Evolutionary conservation across 768 basidiomycete genomes (phyloP), one percentile per base, ranked within the genome.

Genomic region (Suillus subaureus): DNA sequence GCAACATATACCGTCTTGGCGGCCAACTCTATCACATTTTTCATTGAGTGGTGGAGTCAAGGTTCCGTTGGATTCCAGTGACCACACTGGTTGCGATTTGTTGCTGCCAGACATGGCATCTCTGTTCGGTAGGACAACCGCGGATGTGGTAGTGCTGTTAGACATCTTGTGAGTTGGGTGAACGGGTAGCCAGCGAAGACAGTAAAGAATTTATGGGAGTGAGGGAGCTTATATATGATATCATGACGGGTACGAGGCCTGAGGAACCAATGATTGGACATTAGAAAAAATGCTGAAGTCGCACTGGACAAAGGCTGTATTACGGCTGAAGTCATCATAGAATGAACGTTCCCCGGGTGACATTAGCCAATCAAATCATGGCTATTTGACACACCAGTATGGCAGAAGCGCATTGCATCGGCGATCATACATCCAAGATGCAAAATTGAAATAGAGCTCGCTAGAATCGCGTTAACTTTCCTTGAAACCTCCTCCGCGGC

Each of bases 1-100:
- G 81, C 95, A 97, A 79, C 96, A 97, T 5, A 95, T 77, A 9
- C 90, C 92, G 61, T 84, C 85, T 54, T 79, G 79, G 39, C 84
- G 82, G 39, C 79, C 77, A 62, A 85, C 78, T 67, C 84, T 78
- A 18, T 83, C 82, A 72, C 92, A 93, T 73, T 88, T 87, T 26
- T 85, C 79, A 6, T 81, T 77, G 3, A 87, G 77, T 0, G 89
- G 85, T 0, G 83, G 77, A 2, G 78, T 71, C 16, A 78, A 71
- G 1, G 79, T 77, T 3, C 79, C 67, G 13, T 73, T 77, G 6
- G 85, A 74, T 26, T 84, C 80, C 26, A 92, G 81, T 9, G 88
- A 76, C 92, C 92, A 93, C 0, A 92, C 85, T 2, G 89, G 86
- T 2, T 88, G 58, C 8, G 86, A 83, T 63, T 79, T 84, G 26